Evolutionary conservation across 2,329 filamentous ascomycete species (phyloP), one percentile per base, ranked within the genome.

Genomic region (Cladosporium austrohemisphaericum): DNA sequence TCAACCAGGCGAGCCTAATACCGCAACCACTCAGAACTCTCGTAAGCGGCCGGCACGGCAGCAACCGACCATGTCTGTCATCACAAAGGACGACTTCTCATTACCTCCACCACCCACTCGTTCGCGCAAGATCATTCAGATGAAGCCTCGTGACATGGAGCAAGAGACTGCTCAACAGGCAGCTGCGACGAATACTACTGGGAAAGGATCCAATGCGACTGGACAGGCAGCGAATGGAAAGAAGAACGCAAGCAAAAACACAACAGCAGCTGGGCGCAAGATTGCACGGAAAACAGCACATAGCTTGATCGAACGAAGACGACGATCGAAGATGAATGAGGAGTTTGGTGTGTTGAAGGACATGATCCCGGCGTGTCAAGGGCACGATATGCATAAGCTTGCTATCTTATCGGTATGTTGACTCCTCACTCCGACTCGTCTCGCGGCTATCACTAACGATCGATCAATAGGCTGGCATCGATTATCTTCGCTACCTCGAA

Each of bases 281-380:
- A 94, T 93, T 58, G 91, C 93, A 5, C 80, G 93, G 57, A 97
- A 96, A 72, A 97, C 92, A 1, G 93, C 93, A 9, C 93, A 98
- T 65, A 96, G 90, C 62, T 71, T 97, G 57, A 98, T 97, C 59
- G 93, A 98, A 72, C 78, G 93, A 37, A 76, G 92, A 51, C 76
- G 93, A 60, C 78, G 93, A 54, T 95, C 88, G 10, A 98, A 97
- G 75, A 98, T 97, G 92, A 97, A 98, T 60, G 92, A 97, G 67
- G 93, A 97, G 71, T 97, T 97, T 71, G 86, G 83, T 2, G 86
- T 94, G 13, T 72, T 97, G 57, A 97, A 97, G 71, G 81, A 85
- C 60, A 90, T 98, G 87, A 94, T 97, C 50, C 93, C 93, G 1
- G 92, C 93, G 2, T 97, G 93, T 68, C 83, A 80, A n/a, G 91